These are phyloP conservation scores for Trypanosoma caninum DNA, from an alignment of 208 protist species.

Conservation along the genomic window DNA sequence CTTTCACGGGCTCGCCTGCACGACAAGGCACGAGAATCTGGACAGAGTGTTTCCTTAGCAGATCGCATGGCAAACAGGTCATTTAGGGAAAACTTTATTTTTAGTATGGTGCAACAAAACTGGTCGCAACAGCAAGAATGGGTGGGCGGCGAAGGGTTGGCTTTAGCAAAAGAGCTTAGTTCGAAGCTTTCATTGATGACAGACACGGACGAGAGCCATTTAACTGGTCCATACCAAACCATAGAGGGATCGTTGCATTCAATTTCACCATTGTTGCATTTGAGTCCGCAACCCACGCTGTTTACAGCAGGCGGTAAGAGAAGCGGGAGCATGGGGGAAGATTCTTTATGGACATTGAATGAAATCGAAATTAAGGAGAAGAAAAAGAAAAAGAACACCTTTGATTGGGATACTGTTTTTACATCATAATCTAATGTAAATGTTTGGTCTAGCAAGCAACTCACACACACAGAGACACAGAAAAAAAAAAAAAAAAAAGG, in stretches of 20 bases:
- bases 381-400: neutral
- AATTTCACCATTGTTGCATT: constrained; percentile 5
- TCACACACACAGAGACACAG: no score
- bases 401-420: constrained; percentile 23
- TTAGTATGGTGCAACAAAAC: constrained; percentile 8
- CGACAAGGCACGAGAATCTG: neutral
- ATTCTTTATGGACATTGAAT: neutral
- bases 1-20: constrained; percentile 10
- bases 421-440: constrained; percentile 6
- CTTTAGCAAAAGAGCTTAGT: neutral
- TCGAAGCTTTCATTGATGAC: neutral
- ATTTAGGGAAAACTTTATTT: neutral
- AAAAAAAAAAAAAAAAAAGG: constrained; percentile 16
- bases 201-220: neutral
- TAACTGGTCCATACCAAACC: constrained; percentile 9
- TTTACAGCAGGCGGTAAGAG: neutral
- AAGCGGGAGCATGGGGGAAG: neutral
- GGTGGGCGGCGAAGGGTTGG: neutral
- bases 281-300: neutral
- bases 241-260: constrained; percentile 12
- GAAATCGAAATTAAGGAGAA: no score
- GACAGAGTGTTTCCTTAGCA: neutral
- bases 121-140: constrained; percentile 20
- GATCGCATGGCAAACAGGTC: neutral
- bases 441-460: no score